phyloP scores from a whole-genome alignment of 2,329 filamentous ascomycete species.

The Microcyclospora pomicola region DNA sequence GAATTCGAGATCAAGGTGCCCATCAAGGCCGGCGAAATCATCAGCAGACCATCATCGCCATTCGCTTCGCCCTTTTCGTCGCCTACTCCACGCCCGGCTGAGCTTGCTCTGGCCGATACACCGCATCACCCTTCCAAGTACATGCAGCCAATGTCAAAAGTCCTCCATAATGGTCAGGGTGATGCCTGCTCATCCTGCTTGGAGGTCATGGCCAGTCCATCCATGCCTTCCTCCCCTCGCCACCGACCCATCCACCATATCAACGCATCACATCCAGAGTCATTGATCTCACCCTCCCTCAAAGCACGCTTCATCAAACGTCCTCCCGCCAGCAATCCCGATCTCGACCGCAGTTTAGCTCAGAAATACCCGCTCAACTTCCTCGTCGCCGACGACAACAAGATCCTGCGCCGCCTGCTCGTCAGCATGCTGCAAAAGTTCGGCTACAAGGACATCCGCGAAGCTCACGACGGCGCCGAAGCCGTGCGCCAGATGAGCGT shows the following conservation, averaged over 20 bases:
- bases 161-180: slow-evolving; percentile 1
- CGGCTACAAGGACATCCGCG: slow-evolving; percentile 48
- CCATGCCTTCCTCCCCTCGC: no score
- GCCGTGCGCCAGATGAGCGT: slow-evolving; percentile 46
- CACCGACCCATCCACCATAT: neutral
- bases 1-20: slow-evolving; percentile 58
- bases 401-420: slow-evolving; percentile 54
- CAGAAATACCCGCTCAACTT: slow-evolving; percentile 50
- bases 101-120: slow-evolving; percentile 1
- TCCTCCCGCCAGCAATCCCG: slow-evolving; percentile 16
- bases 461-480: slow-evolving; percentile 56
- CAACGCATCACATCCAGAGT: slow-evolving; percentile 1
- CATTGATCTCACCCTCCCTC: slow-evolving; percentile 4
- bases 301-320: slow-evolving; percentile 6
- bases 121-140: slow-evolving; percentile 1
- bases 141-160: neutral
- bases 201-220: no score
- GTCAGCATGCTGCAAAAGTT: slow-evolving; percentile 53
- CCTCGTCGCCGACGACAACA: slow-evolving; percentile 59
- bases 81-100: slow-evolving; percentile 15
- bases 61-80: slow-evolving; percentile 28
- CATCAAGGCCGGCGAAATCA: slow-evolving; percentile 37
- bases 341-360: slow-evolving; percentile 43
- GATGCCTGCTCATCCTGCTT: no score
- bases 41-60: slow-evolving; percentile 38